Evolutionary conservation across 1,284 basidiomycete genomes (phyloP), one percentile per base, ranked within the genome.

Genomic region (Malassezia vespertilionis): DNA sequence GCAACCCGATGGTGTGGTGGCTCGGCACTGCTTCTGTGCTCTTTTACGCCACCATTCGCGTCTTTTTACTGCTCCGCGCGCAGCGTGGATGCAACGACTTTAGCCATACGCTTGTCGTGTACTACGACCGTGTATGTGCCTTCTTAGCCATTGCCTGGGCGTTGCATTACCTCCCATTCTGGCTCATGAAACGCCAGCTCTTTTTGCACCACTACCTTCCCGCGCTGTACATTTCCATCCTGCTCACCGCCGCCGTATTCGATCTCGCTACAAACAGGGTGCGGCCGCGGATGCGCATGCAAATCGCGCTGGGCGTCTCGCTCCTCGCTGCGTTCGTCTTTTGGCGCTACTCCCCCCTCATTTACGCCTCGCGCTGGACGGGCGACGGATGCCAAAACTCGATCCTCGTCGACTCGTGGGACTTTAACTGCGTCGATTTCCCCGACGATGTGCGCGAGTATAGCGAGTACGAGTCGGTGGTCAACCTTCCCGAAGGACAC

Each of bases 161-260:
- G n/a, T 66, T 95, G 34, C 91, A 96, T 75, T 96, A 91, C 73
- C 77, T 87, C 65, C 91, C 91, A 9, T 97, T 97, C 78, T 95
- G 81, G 78, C 75, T 93, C 57, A 96, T 96, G 91, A 75, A 79
- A 40, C 85, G 91, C 20, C 91, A 97, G 69, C 80, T 96, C 35
- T 96, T 96, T 79, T 72, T 96, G 22, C 90, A 96, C 70, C 90
- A 96, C 74, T 95, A 96, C 71, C 83, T 95, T 71, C 90, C 90
- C 0, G 87, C 91, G 0, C 76, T 99, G 12, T 97, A 93, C 72
- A 96, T 90, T 67, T 82, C 86, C 17, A 81, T 96, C 57, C 78
- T 97, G 8, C 75, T 89, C 21, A 77, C 78, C 23, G 83, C 82
- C 43, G 77, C 76, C 2, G 76, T 85, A 1, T 95, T 96, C 62